Conservation (phyloP, 805 yeast genomes). For the Zygoascus tannicola region DNA sequence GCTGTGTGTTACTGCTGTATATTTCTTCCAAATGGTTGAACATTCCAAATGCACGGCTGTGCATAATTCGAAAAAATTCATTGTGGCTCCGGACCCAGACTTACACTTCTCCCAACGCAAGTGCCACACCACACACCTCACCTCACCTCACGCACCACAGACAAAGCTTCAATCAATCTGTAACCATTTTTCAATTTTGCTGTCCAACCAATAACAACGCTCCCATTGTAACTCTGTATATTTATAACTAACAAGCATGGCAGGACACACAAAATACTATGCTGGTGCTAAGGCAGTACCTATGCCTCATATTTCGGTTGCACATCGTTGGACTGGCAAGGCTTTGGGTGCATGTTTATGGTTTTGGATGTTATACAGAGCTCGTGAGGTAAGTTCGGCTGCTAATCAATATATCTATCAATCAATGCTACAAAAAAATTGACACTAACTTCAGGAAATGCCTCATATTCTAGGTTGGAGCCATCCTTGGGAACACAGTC, state of each 20-base stretch:
- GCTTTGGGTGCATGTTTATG: conserved; percentile 78
- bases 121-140: too few species aligned
- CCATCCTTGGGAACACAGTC: conserved; percentile 35
- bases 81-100: not conserved
- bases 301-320: conserved; percentile 53
- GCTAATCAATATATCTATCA: conserved; percentile 22
- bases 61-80: too few species aligned
- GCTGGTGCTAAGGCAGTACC: conserved; percentile 48
- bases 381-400: conserved; percentile 54
- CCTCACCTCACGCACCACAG: too few species aligned
- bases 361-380: conserved; percentile 79
- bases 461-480: conserved; percentile 32
- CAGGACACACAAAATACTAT: conserved; percentile 24
- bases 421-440: not conserved
- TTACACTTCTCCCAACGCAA: not conserved
- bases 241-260: conserved; percentile 11
- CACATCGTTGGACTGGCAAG: conserved; percentile 52
- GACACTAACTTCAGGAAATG: conserved; percentile 23
- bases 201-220: not conserved
- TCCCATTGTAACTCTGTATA: too few species aligned
- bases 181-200: too few species aligned
- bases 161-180: too few species aligned
- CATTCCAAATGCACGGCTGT: too few species aligned
- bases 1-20: too few species aligned
- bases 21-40: too few species aligned